These are phyloP conservation scores for Cucumis sativus DNA, from an alignment of 306 rosid species.

Conservation along the genomic window DNA sequence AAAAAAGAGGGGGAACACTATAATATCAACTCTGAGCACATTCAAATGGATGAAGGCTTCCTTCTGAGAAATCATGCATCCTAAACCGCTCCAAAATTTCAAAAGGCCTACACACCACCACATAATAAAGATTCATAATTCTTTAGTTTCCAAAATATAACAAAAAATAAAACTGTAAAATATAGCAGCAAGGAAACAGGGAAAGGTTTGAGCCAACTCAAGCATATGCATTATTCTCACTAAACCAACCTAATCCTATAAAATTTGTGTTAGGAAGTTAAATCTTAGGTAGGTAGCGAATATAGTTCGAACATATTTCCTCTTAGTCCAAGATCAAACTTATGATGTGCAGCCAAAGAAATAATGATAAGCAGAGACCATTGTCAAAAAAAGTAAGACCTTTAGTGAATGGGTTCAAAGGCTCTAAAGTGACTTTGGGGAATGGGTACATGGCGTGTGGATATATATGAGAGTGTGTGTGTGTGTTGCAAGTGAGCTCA, in stretches of 20 bases:
- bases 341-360: not conserved
- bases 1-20: not conserved
- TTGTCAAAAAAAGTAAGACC: too few relatives aligned
- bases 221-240: too few relatives aligned
- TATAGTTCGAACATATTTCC: too few relatives aligned
- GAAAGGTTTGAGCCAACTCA: too few relatives aligned
- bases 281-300: too few relatives aligned
- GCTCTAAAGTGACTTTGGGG: not conserved
- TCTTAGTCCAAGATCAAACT: not conserved
- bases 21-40: constrained; percentile 72
- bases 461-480: not conserved
- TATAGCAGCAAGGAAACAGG: not conserved
- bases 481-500: too few relatives aligned
- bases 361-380: not conserved
- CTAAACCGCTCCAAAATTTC: constrained; percentile 76
- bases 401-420: not conserved
- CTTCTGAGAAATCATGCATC: constrained; percentile 85
- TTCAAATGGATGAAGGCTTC: constrained; percentile 86
- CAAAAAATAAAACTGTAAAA: not conserved
- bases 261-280: too few relatives aligned
- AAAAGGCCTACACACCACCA: constrained; percentile 41
- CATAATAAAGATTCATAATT: constrained; percentile 1
- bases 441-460: too few relatives aligned
- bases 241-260: too few relatives aligned
- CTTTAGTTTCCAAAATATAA: not conserved